Base-by-base conservation (phyloP, 768 basidiomycete species). In the Trametes gibbosa region DNA sequence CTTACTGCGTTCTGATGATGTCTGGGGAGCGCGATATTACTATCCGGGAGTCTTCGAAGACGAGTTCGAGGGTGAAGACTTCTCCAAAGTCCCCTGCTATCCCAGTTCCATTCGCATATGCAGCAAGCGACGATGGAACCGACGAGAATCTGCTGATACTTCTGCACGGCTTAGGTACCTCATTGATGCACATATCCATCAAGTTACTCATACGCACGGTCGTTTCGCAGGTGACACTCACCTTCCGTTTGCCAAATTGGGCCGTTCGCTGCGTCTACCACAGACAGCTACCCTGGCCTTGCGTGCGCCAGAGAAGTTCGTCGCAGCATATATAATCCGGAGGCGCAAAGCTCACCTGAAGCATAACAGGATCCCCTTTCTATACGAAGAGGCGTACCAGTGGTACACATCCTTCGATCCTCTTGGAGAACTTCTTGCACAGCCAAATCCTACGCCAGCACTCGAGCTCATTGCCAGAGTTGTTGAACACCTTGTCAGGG, bases 231-330 rank as follows among this genome's bases (percentile, higher is more conserved):
- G 94, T 24, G 94, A 96, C 73, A 92, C 87, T 0, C 85, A 88
- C 59, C 46, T 75, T 2, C 91, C 92, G 1, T 96, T 97, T 69
- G 76, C 79, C 32, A 84, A 84, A 53, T 82, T 97, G 6, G 92
- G 85, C 10, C 77, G 76, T 21, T 81, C 82, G 10, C 72, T 97
- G 47, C 89, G 84, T 63, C 81, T 97, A n/a, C 95, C 94, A 0
- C 93, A 95, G 70, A 96, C 95, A 0, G 92, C 93, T 2, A 78
- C 84, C 1, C 81, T 96, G n/a, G 81, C 90, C 1, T 69, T 96
- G 10, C 84, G 89, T 48, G 94, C 88, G 2, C 87, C 92, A 17
- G 82, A 87, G 66, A 84, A 82, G 88, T 91, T 72, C 63, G 81
- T 75, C 23, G 10, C 29, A 34, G 6, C 19, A 4, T 16, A 12